Conservation (phyloP, 106 monocot species). For the Allium sativum region DNA sequence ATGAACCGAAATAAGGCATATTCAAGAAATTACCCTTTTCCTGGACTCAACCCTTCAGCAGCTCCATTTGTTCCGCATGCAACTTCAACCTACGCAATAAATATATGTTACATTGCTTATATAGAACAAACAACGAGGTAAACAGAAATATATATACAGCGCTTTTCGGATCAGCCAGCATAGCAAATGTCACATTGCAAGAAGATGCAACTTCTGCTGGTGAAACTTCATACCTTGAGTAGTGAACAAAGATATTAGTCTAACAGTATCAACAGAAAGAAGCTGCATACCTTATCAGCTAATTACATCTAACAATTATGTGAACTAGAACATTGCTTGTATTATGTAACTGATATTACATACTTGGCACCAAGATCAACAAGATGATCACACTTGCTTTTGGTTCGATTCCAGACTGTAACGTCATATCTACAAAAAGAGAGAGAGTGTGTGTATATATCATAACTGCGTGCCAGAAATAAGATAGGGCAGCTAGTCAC, state of each 20-base stretch:
- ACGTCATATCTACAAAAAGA: constrained; percentile 59
- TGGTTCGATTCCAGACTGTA: constrained; percentile 89
- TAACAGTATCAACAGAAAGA: background rate
- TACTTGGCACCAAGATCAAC: constrained; percentile 78
- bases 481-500: too few species aligned
- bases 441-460: background rate
- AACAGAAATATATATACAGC: constrained; percentile 41
- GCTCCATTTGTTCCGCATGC: constrained; percentile 69
- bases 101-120: background rate
- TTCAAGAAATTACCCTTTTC: constrained; percentile 56
- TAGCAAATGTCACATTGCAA: constrained; percentile 82
- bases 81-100: constrained; percentile 48
- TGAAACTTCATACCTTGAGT: constrained; percentile 54
- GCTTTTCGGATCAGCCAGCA: constrained; percentile 91
- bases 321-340: background rate
- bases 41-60: constrained; percentile 52
- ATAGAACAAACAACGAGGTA: too few species aligned
- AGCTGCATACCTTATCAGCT: too few species aligned
- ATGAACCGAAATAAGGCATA: background rate
- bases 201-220: constrained; percentile 83
- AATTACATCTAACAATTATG: background rate
- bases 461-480: too few species aligned
- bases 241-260: background rate
- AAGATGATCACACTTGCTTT: constrained; percentile 82
- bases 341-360: constrained; percentile 9